These are phyloP conservation scores for Amanita rimosa DNA, from an alignment of 768 basidiomycete genomes.

Conservation along the genomic window DNA sequence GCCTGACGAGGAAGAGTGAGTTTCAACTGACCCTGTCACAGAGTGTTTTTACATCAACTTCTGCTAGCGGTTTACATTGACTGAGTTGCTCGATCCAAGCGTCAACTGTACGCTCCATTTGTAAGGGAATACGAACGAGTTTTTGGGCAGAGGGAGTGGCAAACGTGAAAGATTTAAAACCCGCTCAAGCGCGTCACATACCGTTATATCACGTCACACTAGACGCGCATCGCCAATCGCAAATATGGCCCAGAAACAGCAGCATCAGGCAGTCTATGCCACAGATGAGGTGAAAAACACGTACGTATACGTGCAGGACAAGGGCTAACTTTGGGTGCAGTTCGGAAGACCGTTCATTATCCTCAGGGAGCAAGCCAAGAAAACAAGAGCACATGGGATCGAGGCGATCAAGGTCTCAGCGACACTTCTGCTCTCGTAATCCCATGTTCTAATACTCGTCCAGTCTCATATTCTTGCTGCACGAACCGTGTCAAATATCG, in stretches of 20 bases:
- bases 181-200: constrained; percentile 11
- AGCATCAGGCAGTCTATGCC: constrained; percentile 64
- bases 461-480: constrained; percentile 96
- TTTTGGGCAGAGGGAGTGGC: constrained; percentile 21
- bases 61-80: constrained; percentile 94
- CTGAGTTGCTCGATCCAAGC: constrained; percentile 94
- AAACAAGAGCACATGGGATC: constrained; percentile 83
- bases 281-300: constrained; percentile 60
- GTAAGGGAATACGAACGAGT: constrained; percentile 16
- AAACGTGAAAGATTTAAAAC: constrained; percentile 17
- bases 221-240: constrained; percentile 17
- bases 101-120: constrained; percentile 78
- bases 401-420: constrained; percentile 84
- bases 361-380: constrained; percentile 85
- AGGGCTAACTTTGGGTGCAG: constrained; percentile 25
- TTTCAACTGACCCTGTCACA: constrained; percentile 83
- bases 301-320: not conserved
- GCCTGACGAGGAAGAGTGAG: constrained; percentile 3
- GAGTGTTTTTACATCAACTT: constrained; percentile 91
- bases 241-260: constrained; percentile 19
- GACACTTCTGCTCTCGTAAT: constrained; percentile 8
- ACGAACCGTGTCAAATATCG: constrained; percentile 85
- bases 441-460: not conserved
- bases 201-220: constrained; percentile 23
- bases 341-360: constrained; percentile 98